These are phyloP conservation scores for Thelonectria rubi DNA, from an alignment of 2,329 filamentous ascomycete genomes.

Conservation along the genomic window DNA sequence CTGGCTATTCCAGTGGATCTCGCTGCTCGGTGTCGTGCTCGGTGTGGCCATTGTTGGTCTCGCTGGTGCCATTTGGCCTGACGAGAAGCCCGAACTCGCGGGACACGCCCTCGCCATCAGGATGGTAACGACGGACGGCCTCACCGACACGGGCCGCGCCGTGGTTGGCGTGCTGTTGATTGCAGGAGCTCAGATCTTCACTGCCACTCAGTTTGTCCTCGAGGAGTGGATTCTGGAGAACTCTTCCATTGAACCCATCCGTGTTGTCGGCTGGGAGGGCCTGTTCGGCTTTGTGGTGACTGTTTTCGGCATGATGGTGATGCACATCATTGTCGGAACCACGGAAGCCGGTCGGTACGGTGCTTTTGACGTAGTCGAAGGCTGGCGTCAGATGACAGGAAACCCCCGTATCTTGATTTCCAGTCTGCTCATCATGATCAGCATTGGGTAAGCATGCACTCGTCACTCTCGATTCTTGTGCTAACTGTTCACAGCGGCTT, in stretches of 20 bases:
- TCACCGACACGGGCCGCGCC: conserved; percentile 57
- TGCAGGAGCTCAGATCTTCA: conserved; percentile 94
- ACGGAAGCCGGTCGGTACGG: conserved; percentile 79
- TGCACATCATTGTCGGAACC: conserved; percentile 80
- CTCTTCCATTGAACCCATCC: conserved; percentile 76
- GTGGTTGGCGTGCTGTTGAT: conserved; percentile 89
- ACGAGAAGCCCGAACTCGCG: conserved; percentile 61
- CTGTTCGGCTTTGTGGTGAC: conserved; percentile 89
- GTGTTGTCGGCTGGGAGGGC: conserved; percentile 96
- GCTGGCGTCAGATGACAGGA: conserved; percentile 80
- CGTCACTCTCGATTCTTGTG: background rate
- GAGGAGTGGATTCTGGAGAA: conserved; percentile 89
- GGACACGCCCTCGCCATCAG: conserved; percentile 46
- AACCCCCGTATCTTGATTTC: conserved; percentile 77
- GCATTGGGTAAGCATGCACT: conserved; percentile 76
- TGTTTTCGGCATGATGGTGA: conserved; percentile 77
- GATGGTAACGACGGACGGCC: conserved; percentile 52
- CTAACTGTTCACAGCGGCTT: conserved; percentile 72
- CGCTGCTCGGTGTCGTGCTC: conserved; percentile 83
- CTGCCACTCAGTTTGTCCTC: conserved; percentile 92
- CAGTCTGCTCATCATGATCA: conserved; percentile 93
- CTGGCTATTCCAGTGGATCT: conserved; percentile 90
- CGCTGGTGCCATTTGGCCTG: conserved; percentile 82
- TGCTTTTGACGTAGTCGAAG: conserved; percentile 90
- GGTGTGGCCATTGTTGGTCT: conserved; percentile 92